Conservation (phyloP, 192 early-diverging fungal genomes). For the Pilaira anomala region DNA sequence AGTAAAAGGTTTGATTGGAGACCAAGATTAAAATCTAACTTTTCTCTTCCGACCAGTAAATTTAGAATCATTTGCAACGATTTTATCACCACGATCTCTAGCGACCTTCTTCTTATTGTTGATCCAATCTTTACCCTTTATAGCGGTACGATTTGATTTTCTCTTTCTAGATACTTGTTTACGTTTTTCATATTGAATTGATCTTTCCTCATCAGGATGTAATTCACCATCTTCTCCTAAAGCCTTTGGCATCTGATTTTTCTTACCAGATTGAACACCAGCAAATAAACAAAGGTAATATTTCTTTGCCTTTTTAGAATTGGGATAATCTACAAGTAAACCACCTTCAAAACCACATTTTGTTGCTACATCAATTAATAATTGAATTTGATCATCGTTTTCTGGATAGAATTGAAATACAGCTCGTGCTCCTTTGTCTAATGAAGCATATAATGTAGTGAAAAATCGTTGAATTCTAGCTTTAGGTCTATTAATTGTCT, state of each 20-base stretch:
- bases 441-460: slow-evolving; percentile 84
- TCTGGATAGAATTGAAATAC: slow-evolving; percentile 99
- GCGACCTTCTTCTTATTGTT: slow-evolving; percentile 87
- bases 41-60: slow-evolving; percentile 94
- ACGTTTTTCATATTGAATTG: slow-evolving; percentile 45
- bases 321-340: slow-evolving; percentile 93
- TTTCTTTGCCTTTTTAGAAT: slow-evolving; percentile 95
- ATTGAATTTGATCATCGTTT: slow-evolving; percentile 89
- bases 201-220: slow-evolving; percentile 35
- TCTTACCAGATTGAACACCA: slow-evolving; percentile 62
- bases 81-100: slow-evolving; percentile 73
- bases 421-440: slow-evolving; percentile 85
- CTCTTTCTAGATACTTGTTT: slow-evolving; percentile 37
- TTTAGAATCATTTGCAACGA: slow-evolving; percentile 82
- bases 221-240: slow-evolving; percentile 57
- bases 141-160: slow-evolving; percentile 47
- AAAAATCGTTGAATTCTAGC: slow-evolving; percentile 87
- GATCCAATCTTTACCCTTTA: slow-evolving; percentile 89
- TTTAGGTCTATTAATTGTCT: slow-evolving; percentile 79
- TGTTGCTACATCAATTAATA: slow-evolving; percentile 86
- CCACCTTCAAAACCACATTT: slow-evolving; percentile 95
- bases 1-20: too few relatives aligned
- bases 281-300: slow-evolving; percentile 96
- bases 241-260: slow-evolving; percentile 60
- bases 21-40: slow-evolving; percentile 77